phyloP scores from a whole-genome alignment of 768 basidiomycete genomes.

The Termitomyces sp. region DNA sequence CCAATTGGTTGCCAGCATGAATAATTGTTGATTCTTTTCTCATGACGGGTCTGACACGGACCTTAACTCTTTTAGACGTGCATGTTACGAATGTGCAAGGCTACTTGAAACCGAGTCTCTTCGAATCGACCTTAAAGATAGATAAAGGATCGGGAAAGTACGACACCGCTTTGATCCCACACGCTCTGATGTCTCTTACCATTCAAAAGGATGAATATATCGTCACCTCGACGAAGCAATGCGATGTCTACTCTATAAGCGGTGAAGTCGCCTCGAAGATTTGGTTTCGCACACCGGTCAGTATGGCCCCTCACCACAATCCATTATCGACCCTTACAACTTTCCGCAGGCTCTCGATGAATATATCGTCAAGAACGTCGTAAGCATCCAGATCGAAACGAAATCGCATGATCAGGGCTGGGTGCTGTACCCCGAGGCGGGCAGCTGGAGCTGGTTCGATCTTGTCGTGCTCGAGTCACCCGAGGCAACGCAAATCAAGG shows the following conservation, averaged over 20 bases:
- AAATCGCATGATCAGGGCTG: constrained; percentile 18
- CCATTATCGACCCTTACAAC: not conserved
- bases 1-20: not conserved
- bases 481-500: constrained; percentile 15
- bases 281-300: constrained; percentile 22
- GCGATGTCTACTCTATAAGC: constrained; percentile 7
- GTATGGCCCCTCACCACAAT: not conserved
- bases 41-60: not conserved
- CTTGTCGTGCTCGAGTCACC: constrained; percentile 22
- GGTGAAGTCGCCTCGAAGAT: constrained; percentile 13
- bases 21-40: not conserved
- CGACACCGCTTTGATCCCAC: not conserved
- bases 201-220: constrained; percentile 14
- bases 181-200: constrained; percentile 9
- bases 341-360: constrained; percentile 16
- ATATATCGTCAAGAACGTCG: constrained; percentile 15
- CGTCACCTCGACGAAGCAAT: not conserved
- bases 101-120: not conserved
- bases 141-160: not conserved
- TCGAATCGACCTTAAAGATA: not conserved
- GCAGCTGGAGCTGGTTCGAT: constrained; percentile 29
- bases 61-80: too few relatives aligned
- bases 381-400: constrained; percentile 23
- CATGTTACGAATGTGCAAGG: not conserved
- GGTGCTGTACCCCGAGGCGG: constrained; percentile 10